Conservation (phyloP, 345 rosid species). For the Populus davidiana region DNA sequence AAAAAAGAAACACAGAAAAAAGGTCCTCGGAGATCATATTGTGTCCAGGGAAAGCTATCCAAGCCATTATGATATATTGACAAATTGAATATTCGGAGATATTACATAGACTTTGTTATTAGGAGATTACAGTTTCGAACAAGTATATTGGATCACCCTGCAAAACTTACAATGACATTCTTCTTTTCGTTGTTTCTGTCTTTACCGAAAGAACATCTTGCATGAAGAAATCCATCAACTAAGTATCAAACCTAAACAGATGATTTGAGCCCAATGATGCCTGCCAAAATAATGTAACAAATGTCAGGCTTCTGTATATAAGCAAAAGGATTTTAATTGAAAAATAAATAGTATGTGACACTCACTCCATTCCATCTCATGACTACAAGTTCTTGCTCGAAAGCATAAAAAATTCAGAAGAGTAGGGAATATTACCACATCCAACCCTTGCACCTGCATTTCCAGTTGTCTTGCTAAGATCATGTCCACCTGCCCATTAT, state of each 20-base stretch:
- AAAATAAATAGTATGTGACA: background rate
- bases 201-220: background rate
- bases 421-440: conserved; percentile 51
- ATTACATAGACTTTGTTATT: background rate
- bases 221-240: background rate
- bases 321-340: background rate
- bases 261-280: conserved; percentile 81
- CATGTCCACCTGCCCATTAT: conserved; percentile 65
- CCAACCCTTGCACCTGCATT: conserved; percentile 93
- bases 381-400: background rate
- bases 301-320: conserved; percentile 13
- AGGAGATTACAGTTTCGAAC: background rate
- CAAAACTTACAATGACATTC: background rate
- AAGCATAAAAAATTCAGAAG: background rate
- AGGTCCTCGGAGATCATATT: background rate
- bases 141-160: background rate
- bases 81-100: background rate
- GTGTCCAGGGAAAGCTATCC: background rate
- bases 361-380: background rate
- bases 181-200: background rate
- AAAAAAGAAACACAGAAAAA: background rate
- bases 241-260: conserved; percentile 38
- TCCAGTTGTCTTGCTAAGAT: conserved; percentile 87
- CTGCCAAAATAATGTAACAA: conserved; percentile 33
- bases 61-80: background rate